Conservation (phyloP, 1,139 yeast genomes). For the Magnusiomyces suaveolens region DNA sequence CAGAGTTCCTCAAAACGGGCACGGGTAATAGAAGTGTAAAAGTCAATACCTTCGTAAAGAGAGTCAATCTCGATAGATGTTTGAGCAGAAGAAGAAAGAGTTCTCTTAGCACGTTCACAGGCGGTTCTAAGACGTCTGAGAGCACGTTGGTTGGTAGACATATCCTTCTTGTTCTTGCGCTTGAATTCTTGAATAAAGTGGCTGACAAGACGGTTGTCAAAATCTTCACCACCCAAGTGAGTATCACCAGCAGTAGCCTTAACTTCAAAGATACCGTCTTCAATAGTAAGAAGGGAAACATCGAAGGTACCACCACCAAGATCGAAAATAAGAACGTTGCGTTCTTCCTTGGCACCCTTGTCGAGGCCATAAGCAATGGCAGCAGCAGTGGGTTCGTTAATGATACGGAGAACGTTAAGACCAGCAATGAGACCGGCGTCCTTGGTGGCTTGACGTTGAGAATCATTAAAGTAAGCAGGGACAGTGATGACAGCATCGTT, state of each 20-base stretch:
- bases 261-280: no score
- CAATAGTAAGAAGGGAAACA: no score
- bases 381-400: no score
- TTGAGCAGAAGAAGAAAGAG: constrained; percentile 92
- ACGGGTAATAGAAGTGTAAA: constrained; percentile 94
- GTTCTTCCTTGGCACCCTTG: constrained; percentile 81
- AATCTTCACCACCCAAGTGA: no score
- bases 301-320: no score
- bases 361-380: constrained; percentile 97
- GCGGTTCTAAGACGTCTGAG: constrained; percentile 98
- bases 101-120: constrained; percentile 99
- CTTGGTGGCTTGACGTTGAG: constrained; percentile 95
- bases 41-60: constrained; percentile 90
- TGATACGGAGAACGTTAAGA: no score
- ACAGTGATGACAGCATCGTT: constrained; percentile 88
- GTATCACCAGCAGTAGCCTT: no score
- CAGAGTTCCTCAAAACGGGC: constrained; percentile 98
- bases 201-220: constrained; percentile 91
- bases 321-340: constrained; percentile 83
- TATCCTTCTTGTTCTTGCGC: constrained; percentile 94
- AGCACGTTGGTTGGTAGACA: no score
- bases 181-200: constrained; percentile 92
- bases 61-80: constrained; percentile 97
- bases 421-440: no score
- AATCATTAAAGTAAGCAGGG: constrained; percentile 93